Conservation (phyloP, 768 basidiomycete species). For the Tephrocybe sp. region DNA sequence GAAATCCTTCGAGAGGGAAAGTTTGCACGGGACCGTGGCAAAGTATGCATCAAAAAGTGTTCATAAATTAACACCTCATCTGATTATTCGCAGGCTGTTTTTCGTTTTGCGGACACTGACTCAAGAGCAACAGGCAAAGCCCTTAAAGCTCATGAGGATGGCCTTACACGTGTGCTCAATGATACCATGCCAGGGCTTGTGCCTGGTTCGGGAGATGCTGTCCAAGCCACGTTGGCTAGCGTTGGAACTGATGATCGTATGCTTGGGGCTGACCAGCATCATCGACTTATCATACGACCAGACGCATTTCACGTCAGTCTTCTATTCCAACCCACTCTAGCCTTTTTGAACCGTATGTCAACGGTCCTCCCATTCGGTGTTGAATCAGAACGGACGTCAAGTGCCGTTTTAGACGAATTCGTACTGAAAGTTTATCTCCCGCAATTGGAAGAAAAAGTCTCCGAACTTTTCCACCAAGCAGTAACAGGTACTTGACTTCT, state of each 20-base stretch:
- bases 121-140: constrained; percentile 62
- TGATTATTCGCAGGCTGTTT: constrained; percentile 57
- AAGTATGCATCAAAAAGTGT: constrained; percentile 41
- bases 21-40: constrained; percentile 72
- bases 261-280: constrained; percentile 71
- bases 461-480: constrained; percentile 80
- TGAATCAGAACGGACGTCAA: constrained; percentile 64
- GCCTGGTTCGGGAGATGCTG: constrained; percentile 61
- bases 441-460: constrained; percentile 92
- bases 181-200: constrained; percentile 95
- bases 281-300: constrained; percentile 81
- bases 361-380: constrained; percentile 70
- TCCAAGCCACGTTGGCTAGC: constrained; percentile 57
- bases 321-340: constrained; percentile 90
- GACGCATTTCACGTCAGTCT: constrained; percentile 94
- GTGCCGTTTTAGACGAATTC: constrained; percentile 84
- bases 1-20: constrained; percentile 87
- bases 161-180: constrained; percentile 76
- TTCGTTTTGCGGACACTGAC: constrained; percentile 92
- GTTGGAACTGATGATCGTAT: constrained; percentile 73
- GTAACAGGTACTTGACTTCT: constrained; percentile 53
- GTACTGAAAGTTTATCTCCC: constrained; percentile 91
- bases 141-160: constrained; percentile 79
- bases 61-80: background rate
- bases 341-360: constrained; percentile 74